phyloP scores from a whole-genome alignment of 1,284 basidiomycete species.

The Sanghuangporus baumii region DNA sequence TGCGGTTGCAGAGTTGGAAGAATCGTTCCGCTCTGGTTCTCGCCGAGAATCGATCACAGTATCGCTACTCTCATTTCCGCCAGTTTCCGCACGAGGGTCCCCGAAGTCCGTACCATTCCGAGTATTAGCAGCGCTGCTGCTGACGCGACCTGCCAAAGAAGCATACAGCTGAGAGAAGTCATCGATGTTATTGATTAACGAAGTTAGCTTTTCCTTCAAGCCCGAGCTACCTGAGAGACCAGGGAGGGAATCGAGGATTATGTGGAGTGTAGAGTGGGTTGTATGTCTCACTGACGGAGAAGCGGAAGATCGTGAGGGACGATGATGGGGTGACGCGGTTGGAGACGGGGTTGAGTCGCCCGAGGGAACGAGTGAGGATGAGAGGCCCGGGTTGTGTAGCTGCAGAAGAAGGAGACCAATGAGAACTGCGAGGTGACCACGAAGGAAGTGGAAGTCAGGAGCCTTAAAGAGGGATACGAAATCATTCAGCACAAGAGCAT shows the following conservation, averaged over 20 bases:
- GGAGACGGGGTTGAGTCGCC: not conserved
- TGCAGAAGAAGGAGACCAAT: slow-evolving; percentile 59
- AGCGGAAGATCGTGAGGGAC: not conserved
- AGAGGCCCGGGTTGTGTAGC: not conserved
- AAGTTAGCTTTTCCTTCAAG: not conserved
- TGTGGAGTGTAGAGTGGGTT: not conserved
- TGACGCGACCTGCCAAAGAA: slow-evolving; percentile 1
- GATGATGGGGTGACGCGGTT: not conserved
- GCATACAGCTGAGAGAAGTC: slow-evolving; percentile 8
- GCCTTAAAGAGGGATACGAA: not conserved
- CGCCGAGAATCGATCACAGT: no score
- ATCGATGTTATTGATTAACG: slow-evolving; percentile 2
- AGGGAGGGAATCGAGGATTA: slow-evolving; percentile 6
- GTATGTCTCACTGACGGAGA: not conserved
- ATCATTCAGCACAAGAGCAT: not conserved
- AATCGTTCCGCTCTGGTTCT: no score
- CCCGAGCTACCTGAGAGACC: not conserved
- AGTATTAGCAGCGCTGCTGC: not conserved
- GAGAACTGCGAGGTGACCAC: slow-evolving; percentile 65
- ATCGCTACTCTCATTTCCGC: no score
- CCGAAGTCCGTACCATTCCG: not conserved
- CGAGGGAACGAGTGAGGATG: not conserved
- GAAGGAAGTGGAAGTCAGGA: slow-evolving; percentile 41
- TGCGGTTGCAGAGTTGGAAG: not conserved
- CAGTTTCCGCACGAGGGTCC: not conserved